These are phyloP conservation scores for Paracoccidioides brasiliensis DNA, from an alignment of 2,329 filamentous ascomycete species.

Conservation along the genomic window DNA sequence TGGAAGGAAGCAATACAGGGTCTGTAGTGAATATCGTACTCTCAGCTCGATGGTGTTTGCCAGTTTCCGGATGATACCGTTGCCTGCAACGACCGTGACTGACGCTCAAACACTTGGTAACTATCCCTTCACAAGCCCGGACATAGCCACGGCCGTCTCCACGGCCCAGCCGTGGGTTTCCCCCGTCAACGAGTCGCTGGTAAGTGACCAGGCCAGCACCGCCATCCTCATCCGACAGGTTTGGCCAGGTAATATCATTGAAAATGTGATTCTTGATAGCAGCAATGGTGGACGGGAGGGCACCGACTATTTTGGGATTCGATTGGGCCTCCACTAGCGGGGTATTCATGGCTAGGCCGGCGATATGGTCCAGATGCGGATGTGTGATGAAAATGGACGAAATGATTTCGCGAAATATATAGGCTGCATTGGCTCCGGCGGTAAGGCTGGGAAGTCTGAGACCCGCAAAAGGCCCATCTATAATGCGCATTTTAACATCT, in stretches of 20 bases:
- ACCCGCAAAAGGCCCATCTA: slow-evolving; percentile 66
- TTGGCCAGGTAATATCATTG: slow-evolving; percentile 97
- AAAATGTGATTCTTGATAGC: slow-evolving; percentile 92
- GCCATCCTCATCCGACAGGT: slow-evolving; percentile 88
- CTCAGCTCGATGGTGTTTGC: slow-evolving; percentile 47
- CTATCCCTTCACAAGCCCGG: slow-evolving; percentile 75
- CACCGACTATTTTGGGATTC: slow-evolving; percentile 71
- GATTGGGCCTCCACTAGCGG: slow-evolving; percentile 67
- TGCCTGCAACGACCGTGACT: slow-evolving; percentile 85
- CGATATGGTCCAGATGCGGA: slow-evolving; percentile 90
- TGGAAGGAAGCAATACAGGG: slow-evolving; percentile 35
- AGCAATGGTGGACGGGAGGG: slow-evolving; percentile 74
- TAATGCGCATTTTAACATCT: slow-evolving; percentile 18
- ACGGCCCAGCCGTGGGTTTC: slow-evolving; percentile 69
- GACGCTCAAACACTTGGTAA: slow-evolving; percentile 75
- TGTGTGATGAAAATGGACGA: slow-evolving; percentile 89
- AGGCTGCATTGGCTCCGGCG: slow-evolving; percentile 62
- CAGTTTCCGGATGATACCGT: slow-evolving; percentile 37
- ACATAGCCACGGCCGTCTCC: slow-evolving; percentile 73
- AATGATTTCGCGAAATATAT: slow-evolving; percentile 66
- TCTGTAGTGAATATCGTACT: slow-evolving; percentile 32
- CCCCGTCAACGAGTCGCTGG: slow-evolving; percentile 74
- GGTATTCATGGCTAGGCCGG: slow-evolving; percentile 86
- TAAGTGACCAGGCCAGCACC: slow-evolving; percentile 88
- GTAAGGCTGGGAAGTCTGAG: slow-evolving; percentile 55